Base-by-base conservation (phyloP, 257 asterid genomes). In the Solanum virginianum region DNA sequence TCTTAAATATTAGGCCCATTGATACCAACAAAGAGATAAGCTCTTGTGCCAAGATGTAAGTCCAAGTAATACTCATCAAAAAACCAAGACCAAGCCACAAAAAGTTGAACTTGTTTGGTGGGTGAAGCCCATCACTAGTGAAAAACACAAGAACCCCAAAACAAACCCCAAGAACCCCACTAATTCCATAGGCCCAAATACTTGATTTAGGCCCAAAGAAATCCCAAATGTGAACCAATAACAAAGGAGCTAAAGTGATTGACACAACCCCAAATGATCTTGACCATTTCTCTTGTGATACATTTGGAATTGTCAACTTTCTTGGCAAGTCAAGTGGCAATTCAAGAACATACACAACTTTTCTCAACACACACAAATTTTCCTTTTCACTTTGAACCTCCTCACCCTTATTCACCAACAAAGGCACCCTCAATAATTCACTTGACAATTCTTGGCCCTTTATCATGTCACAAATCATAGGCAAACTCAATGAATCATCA, bases 61-160 rank as follows among this genome's bases (percentile, higher is more conserved):
- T 92, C 98, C 98, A 95, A 2, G 87, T 83, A 10, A 94, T 84
- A 86, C 96, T 93, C 98, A 95, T 94, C 65, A 92, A 1, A 86
- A 95, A 95, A 6, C 93, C 92, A 13, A 93, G 96, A 0, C 84
- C 88, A 0, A 93, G 90, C 98, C 98, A 95, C 0, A 90, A 91
- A 85, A 90, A 22, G 18, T 87, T 60, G 85, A 85, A 89, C 29
- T 90, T 87, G 81, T 84, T 91, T 8, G 98, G 98, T 10, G 98
- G 98, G 82, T 59, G 39, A 14, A 84, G 85, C 22, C 92, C 85
- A 14, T 75, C 84, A 16, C 87, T 82, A 4, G 96, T 94, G 65
- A 85, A 87, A 47, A 88, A 39, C 18, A 91, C 85, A n/a, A 91
- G 84, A 3, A 87, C 53, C 3, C 55, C 49, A 20, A 81, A 18